Conservation (phyloP, 1,139 yeast species). For the Taphrina sp. region DNA sequence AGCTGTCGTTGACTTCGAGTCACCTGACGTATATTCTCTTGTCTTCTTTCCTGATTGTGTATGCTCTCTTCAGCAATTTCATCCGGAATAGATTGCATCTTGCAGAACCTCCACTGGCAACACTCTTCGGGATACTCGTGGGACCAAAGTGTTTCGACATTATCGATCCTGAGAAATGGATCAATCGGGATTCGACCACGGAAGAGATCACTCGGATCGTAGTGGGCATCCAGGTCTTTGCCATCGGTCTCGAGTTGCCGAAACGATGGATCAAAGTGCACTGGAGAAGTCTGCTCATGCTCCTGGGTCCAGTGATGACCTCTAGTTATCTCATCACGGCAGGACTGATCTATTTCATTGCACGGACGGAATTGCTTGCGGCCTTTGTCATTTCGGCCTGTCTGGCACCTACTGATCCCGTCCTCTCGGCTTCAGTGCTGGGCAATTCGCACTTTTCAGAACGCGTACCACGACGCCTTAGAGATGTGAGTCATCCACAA, state of each 20-base stretch:
- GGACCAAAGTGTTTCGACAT: constrained; percentile 22
- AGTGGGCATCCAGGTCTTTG: constrained; percentile 25
- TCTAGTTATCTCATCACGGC: constrained; percentile 21
- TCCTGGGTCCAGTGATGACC: constrained; percentile 29
- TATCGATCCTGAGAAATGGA: constrained; percentile 69
- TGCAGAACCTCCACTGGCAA: constrained; percentile 31
- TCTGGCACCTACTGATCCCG: constrained; percentile 30
- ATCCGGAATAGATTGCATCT: constrained; percentile 23
- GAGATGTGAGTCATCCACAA: constrained; percentile 9
- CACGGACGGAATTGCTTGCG: constrained; percentile 12
- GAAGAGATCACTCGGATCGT: constrained; percentile 29
- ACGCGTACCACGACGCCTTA: constrained; percentile 14
- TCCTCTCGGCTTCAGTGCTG: constrained; percentile 26
- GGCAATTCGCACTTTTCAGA: constrained; percentile 27
- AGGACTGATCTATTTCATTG: constrained; percentile 16
- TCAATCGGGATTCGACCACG: constrained; percentile 50
- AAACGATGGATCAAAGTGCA: constrained; percentile 13
- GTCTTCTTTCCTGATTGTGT: constrained; percentile 17
- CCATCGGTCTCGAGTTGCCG: constrained; percentile 29
- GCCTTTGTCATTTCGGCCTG: constrained; percentile 26
- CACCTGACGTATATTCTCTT: constrained; percentile 18
- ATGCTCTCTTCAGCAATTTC: constrained; percentile 25
- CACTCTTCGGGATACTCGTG: constrained; percentile 17
- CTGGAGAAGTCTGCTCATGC: constrained; percentile 23
- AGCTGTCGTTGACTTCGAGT: constrained; percentile 20